Evolutionary conservation across 2,329 filamentous ascomycete species (phyloP), one percentile per base, ranked within the genome.

Genomic region (Ophiosphaerella narmari): DNA sequence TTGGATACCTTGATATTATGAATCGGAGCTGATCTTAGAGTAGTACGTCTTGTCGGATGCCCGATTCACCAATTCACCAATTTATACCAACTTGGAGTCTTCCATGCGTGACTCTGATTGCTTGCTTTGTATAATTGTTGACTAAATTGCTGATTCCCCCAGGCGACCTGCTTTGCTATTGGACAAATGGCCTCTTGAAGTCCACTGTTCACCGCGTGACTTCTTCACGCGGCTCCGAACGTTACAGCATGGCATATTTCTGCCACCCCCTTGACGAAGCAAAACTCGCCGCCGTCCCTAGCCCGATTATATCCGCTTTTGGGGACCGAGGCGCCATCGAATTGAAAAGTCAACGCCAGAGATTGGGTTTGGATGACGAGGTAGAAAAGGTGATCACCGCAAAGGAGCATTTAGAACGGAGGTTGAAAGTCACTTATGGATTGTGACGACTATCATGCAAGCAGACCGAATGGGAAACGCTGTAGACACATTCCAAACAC

Each of bases 131-230:
- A 21, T 21, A 21, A 3, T 21, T 4, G 18, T 4, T 21, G 4
- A 29, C 11, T 6, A 29, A 11, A 29, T 11, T 29, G 11, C 26
- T 29, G 11, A 29, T 29, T 4, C 6, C 26, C 2, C 26, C 11
- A 29, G 26, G 26, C 26, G 87, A 90, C 66, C 61, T 89, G 31
- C 75, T 90, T 12, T 88, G 85, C 31, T 94, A 95, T 72, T 97
- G 93, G 93, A 97, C 94, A 1, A 88, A 89, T 57, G 91, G 92
- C 0, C 74, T 97, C 39, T 80, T 97, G 55, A 88, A 91, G 62
- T 91, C 87, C 61, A 97, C 93, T 0, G 85, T 97, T 5, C 94
- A 97, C 69, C 80, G 93, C 9, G 94, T 97, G 26, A 85, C 93
- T 0, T 94, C 96, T 63, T 70, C 24, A 29, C 61, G 61, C 0